A percentile compares a stretch with the other conserved stretches of the same genome.
phyloP scores from a whole-genome alignment of 306 rosid genomes.

The Malus asiatica region DNA sequence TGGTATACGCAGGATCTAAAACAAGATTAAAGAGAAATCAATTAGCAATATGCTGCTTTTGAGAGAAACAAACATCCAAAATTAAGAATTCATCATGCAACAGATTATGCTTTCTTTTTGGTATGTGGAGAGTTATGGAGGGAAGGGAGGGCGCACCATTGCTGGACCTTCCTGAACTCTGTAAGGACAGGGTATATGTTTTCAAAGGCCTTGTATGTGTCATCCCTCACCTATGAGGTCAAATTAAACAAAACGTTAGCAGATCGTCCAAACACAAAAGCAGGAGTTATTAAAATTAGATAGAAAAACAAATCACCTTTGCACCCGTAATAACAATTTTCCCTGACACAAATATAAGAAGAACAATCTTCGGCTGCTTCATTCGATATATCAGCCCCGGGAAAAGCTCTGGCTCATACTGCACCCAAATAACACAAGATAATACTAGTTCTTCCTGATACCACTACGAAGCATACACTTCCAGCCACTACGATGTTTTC shows the following conservation, averaged over 20 bases:
- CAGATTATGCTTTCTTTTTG: neutral
- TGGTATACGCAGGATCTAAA: neutral
- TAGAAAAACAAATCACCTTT: constrained; percentile 41
- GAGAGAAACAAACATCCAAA: neutral
- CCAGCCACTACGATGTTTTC: neutral
- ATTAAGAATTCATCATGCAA: neutral
- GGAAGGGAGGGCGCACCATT: constrained; percentile 41
- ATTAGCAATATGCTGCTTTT: neutral
- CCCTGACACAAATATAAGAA: constrained; percentile 89
- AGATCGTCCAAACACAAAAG: neutral
- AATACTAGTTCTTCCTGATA: neutral
- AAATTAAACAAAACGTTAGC: neutral
- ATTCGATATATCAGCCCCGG: constrained; percentile 92
- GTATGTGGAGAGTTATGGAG: neutral
- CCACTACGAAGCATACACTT: neutral
- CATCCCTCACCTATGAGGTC: constrained; percentile 51
- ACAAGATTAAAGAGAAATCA: neutral
- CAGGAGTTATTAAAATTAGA: neutral
- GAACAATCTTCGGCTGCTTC: constrained; percentile 96
- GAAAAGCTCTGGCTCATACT: constrained; percentile 99
- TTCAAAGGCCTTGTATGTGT: constrained; percentile 90
- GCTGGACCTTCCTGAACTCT: constrained; percentile 89
- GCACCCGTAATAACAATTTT: constrained; percentile 99
- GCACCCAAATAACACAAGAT: neutral
- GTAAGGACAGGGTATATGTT: constrained; percentile 92